Percentiles rank a stretch among this genome's conserved stretches.
Conservation (phyloP, 805 yeast genomes). For the Brettanomyces sp. region DNA sequence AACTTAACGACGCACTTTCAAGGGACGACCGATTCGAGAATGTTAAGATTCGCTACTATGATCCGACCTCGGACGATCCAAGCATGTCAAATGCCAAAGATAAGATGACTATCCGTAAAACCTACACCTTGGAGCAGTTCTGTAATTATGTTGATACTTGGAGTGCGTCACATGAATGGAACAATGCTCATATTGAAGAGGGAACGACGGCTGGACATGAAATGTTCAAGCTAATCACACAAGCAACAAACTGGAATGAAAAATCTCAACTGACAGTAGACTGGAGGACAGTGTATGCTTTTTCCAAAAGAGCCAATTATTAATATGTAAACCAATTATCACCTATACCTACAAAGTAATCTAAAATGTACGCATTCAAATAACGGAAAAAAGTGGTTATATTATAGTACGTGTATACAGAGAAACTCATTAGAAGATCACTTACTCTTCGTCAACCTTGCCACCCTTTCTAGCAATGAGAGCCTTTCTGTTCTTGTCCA, state of each 20-base stretch:
- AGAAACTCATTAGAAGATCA: background rate
- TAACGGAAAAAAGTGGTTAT: constrained; percentile 1
- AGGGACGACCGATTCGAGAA: constrained; percentile 17
- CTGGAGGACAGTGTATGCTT: constrained; percentile 44
- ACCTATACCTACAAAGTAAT: background rate
- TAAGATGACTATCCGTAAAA: constrained; percentile 26
- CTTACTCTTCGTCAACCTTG: constrained; percentile 66
- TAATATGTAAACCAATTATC: background rate
- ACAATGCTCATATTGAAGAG: constrained; percentile 23
- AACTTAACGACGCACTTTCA: constrained; percentile 34
- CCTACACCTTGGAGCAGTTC: constrained; percentile 36
- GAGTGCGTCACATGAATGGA: constrained; percentile 59
- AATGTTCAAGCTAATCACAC: constrained; percentile 27
- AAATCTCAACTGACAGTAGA: constrained; percentile 31
- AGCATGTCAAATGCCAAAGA: constrained; percentile 3
- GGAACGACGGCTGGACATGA: constrained; percentile 28
- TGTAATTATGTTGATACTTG: constrained; percentile 54
- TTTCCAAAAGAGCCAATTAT: constrained; percentile 27
- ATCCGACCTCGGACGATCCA: constrained; percentile 11
- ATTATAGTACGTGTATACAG: constrained; percentile 1
- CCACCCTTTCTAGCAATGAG: constrained; percentile 98
- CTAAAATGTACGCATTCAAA: background rate
- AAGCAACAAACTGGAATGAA: constrained; percentile 36
- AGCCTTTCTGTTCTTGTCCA: constrained; percentile 98
- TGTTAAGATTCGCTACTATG: constrained; percentile 23